phyloP scores from a whole-genome alignment of 1,139 yeast genomes.

The Hyphopichia pseudoburtonii region DNA sequence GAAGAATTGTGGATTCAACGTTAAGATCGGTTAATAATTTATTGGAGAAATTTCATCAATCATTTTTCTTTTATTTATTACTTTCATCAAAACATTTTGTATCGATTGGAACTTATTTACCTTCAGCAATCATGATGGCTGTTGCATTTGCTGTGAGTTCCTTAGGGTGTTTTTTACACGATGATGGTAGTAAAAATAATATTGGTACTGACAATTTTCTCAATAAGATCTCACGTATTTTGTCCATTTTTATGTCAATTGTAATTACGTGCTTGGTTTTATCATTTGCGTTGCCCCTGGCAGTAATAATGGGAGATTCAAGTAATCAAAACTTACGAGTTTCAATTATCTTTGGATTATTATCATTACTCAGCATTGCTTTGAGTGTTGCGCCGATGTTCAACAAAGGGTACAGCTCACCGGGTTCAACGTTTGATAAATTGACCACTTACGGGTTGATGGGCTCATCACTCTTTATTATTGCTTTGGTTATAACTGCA shows the following conservation, averaged over 20 bases:
- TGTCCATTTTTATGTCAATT: constrained; percentile 33
- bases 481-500: constrained; percentile 71
- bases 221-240: constrained; percentile 23
- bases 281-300: constrained; percentile 2
- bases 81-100: constrained; percentile 79
- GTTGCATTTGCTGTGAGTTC: constrained; percentile 72
- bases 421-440: too few species aligned
- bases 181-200: constrained; percentile 40
- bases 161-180: constrained; percentile 55
- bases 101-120: constrained; percentile 91
- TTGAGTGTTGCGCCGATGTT: too few species aligned
- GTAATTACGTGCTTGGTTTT: constrained; percentile 28
- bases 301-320: too few species aligned
- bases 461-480: constrained; percentile 51
- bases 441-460: constrained; percentile 29
- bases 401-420: too few species aligned
- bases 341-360: too few species aligned
- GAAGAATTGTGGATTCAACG: constrained; percentile 83
- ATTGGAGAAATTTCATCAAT: constrained; percentile 94
- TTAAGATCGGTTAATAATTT: constrained; percentile 89
- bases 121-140: constrained; percentile 76
- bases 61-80: constrained; percentile 88
- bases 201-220: constrained; percentile 22
- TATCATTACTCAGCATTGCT: too few species aligned
- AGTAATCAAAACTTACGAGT: too few species aligned